Evolutionary conservation across 2,329 filamentous ascomycete species (phyloP), one percentile per base, ranked within the genome.

Genomic region (Capronia americana): DNA sequence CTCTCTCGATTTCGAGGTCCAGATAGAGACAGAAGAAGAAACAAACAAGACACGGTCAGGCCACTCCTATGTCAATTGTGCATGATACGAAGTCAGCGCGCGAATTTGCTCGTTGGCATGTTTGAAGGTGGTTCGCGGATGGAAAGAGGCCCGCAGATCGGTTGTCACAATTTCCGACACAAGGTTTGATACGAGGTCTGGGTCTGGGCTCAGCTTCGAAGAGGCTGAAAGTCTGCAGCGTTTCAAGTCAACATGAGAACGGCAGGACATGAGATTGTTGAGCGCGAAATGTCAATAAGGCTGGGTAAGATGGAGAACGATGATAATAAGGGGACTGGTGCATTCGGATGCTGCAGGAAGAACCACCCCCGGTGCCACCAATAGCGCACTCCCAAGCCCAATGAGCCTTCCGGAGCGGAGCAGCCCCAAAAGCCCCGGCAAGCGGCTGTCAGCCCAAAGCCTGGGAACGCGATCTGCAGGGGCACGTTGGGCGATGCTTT

Each of bases 391-490:
- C 54, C 14, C 14, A 46, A 65, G 60, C 51, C 63, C 57, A 58
- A 68, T 28, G 50, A 57, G 60, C 58, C 58, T 51, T 32, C 30
- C 20, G 58, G 30, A 61, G 58, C 58, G 58, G 58, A 61, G 58
- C 58, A 38, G 28, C 20, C 20, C 58, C 46, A 41, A 26, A 44
- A 41, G 30, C 60, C 65, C 65, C 48, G 56, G 60, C 60, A 60
- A 63, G 55, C 46, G 62, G 50, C 53, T 60, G 66, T 62, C 63
- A 63, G 44, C 61, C 50, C 58, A n/a, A 54, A 61, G 57, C 53
- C 51, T 28, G 59, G 44, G 24, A 57, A 63, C 50, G 58, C 67
- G 67, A 69, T 69, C 67, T 67, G 67, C 67, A 69, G 67, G 67
- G 67, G 67, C 67, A 67, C 20, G 58, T 56, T 63, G 57, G 46